Conservation (phyloP, 352 stramenopile species). For the Globisporangium spinosum region DNA sequence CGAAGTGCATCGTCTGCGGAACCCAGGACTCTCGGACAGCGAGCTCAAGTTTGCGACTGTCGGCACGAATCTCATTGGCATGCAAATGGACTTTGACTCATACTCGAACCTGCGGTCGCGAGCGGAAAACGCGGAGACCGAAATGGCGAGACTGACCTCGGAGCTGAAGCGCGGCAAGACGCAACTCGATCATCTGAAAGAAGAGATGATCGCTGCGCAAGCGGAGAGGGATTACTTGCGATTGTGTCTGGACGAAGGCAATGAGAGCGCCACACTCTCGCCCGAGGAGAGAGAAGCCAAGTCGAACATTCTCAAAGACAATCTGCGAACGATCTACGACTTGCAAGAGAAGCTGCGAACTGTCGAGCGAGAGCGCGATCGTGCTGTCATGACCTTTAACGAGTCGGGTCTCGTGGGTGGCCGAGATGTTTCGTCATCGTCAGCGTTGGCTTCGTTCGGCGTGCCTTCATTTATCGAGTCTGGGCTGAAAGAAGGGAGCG, state of each 20-base stretch:
- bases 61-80: constrained; percentile 58
- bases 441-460: constrained; percentile 26
- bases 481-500: constrained; percentile 54
- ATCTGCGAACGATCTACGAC: constrained; percentile 75
- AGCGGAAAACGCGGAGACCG: constrained; percentile 76
- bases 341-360: constrained; percentile 75
- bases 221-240: constrained; percentile 77
- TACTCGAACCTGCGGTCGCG: constrained; percentile 67
- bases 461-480: constrained; percentile 40
- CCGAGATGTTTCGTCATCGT: constrained; percentile 12
- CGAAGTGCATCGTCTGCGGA: constrained; percentile 76
- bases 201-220: constrained; percentile 85
- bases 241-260: constrained; percentile 60
- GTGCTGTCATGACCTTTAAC: constrained; percentile 40
- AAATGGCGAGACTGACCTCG: constrained; percentile 63
- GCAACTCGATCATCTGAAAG: constrained; percentile 75
- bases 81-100: constrained; percentile 70
- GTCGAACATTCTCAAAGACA: constrained; percentile 68
- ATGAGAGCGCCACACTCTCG: constrained; percentile 15
- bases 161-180: constrained; percentile 78
- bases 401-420: constrained; percentile 17
- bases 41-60: constrained; percentile 67
- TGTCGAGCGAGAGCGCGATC: constrained; percentile 64
- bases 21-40: constrained; percentile 75
- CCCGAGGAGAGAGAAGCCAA: constrained; percentile 51